Conservation (phyloP, 768 basidiomycete species). For the Tricholomella constricta region DNA sequence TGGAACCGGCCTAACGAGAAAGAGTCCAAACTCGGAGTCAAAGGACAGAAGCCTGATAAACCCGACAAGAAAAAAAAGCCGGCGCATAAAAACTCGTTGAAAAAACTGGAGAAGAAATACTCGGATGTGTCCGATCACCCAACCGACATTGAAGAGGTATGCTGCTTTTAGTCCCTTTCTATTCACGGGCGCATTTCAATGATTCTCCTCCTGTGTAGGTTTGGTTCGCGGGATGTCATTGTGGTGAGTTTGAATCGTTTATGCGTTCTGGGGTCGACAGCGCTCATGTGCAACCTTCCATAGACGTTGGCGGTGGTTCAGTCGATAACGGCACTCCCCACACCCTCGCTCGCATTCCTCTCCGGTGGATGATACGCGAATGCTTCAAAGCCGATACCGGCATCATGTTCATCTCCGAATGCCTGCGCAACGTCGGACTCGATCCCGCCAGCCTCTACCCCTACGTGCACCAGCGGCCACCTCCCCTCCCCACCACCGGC, state of each 20-base stretch:
- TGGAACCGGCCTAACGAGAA: conserved; percentile 32
- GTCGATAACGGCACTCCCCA: conserved; percentile 44
- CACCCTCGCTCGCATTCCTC: conserved; percentile 53
- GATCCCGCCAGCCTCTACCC: conserved; percentile 51
- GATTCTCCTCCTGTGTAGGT: conserved; percentile 24
- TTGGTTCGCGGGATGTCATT: conserved; percentile 50
- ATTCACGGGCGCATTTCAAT: neutral
- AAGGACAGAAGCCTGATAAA: conserved; percentile 16
- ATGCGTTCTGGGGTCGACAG: neutral
- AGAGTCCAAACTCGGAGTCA: conserved; percentile 32
- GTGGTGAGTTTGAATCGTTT: conserved; percentile 22
- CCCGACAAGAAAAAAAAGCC: neutral
- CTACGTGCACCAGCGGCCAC: conserved; percentile 38
- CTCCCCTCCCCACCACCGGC: conserved; percentile 26
- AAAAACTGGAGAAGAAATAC: conserved; percentile 29
- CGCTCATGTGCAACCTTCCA: neutral
- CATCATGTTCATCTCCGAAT: conserved; percentile 56
- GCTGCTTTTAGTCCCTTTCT: neutral
- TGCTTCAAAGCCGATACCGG: conserved; percentile 62
- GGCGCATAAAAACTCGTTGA: conserved; percentile 8
- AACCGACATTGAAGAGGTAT: conserved; percentile 43
- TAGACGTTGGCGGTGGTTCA: conserved; percentile 36
- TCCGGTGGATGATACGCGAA: conserved; percentile 76
- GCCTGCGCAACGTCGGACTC: conserved; percentile 49
- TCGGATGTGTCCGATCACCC: conserved; percentile 15